phyloP scores from a whole-genome alignment of 108 stramenopile species.

The Skeletonema grethae region DNA sequence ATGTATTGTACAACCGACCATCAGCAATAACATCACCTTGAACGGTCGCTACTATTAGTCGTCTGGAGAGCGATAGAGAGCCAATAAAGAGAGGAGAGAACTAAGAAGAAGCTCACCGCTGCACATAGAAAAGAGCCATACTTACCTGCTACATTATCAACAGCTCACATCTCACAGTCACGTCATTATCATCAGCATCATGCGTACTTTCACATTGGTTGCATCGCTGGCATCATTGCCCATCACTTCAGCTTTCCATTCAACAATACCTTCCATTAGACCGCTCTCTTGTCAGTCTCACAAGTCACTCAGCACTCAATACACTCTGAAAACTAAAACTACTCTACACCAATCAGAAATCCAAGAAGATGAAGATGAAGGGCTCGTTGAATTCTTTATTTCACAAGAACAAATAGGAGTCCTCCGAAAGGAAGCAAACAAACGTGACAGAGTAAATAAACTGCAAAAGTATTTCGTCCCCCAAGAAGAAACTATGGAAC shows the following conservation, averaged over 20 bases:
- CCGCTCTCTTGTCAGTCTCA: not conserved
- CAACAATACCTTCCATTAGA: not conserved
- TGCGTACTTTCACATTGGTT: not conserved
- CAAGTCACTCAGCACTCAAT: not conserved
- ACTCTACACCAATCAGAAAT: constrained; percentile 1
- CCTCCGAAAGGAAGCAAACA: constrained; percentile 47
- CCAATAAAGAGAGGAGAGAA: too few relatives aligned
- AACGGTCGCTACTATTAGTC: too few relatives aligned
- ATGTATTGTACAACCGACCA: too few relatives aligned
- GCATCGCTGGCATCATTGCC: not conserved
- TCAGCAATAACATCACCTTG: too few relatives aligned
- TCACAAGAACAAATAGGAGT: constrained; percentile 40
- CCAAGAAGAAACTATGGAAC: constrained; percentile 18
- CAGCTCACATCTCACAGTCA: not conserved
- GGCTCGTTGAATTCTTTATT: constrained; percentile 32
- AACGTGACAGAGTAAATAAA: constrained; percentile 30
- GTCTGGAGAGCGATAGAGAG: too few relatives aligned
- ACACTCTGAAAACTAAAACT: not conserved
- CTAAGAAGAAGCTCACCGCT: too few relatives aligned
- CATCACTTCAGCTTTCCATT: not conserved
- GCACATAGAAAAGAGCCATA: not conserved
- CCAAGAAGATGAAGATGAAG: constrained; percentile 12
- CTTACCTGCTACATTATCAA: not conserved
- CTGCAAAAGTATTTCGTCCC: constrained; percentile 29
- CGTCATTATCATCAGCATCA: not conserved